Base-by-base conservation (phyloP, 495 filamentous ascomycete genomes). In the Penicillium lagena region DNA sequence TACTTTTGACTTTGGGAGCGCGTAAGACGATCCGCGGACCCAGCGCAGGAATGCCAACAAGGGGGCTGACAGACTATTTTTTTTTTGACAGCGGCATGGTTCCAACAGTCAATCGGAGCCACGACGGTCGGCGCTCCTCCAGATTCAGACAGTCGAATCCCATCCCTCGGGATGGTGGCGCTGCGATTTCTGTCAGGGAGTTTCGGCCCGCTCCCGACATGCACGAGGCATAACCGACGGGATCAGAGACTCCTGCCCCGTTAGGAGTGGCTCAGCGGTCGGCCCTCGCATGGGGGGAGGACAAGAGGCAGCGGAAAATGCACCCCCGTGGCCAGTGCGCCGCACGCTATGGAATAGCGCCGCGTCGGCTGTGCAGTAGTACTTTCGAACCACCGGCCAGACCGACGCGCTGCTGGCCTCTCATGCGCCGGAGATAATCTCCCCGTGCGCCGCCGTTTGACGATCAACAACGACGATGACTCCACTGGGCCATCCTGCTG, bases 291-390 rank as follows among this genome's bases (percentile, higher is more conserved):
- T 33, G 9, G 9, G 32, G 22, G 32, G 29, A 46, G 10, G 40
- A 35, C 15, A 35, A 46, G 41, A 60, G 58, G 58, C 58, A 60
- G 42, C 58, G 51, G 51, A 53, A 53, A 58, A 58, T 58, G 54
- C 58, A 58, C 47, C 51, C 55, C 49, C 58, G 54, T 51, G 54
- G 54, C 58, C 58, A 60, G 55, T 58, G 58, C 58, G 43, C 58
- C 55, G 54, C 58, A 60, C 52, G 46, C 52, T 17, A 17, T 17
- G 15, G n/a, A 60, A 60, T 60, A 58, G 57, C 55, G 57, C 57
- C n/a, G 54, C 49, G 49, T 60, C 55, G 54, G 36, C 42, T 54
- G 56, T 45, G 46, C 49, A 55, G 47, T 50, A 54, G 53, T 32
- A 17, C 48, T 52, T 37, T 37, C 36, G 15, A 4, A 17, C 1